Percentiles rank a stretch among this genome's conserved stretches.
Conservation (phyloP, 2,329 filamentous ascomycete species). For the Talaromyces sp. region DNA sequence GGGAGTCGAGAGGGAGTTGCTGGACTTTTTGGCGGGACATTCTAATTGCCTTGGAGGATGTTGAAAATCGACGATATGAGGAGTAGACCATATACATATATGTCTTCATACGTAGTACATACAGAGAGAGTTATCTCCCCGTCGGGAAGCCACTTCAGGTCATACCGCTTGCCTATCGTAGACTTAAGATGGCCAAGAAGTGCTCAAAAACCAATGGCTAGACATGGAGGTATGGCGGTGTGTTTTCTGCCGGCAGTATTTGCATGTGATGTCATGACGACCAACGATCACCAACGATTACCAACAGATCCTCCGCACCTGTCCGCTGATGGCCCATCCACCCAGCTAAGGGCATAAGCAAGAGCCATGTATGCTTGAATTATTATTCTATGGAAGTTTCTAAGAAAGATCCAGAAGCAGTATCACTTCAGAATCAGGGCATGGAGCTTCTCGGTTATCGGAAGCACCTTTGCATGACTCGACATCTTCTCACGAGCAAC, state of each 20-base stretch:
- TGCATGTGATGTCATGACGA: neutral
- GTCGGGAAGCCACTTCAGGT: neutral
- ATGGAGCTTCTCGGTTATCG: neutral
- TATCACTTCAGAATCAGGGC: neutral
- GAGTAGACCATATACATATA: too few species aligned
- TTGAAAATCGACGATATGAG: neutral
- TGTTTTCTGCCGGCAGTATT: neutral
- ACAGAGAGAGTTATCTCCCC: neutral
- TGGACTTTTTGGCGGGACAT: constrained; percentile 4
- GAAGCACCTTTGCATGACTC: neutral
- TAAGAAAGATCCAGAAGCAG: neutral
- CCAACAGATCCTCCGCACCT: neutral
- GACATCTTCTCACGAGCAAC: neutral
- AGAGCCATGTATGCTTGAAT: too few species aligned
- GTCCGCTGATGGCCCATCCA: too few species aligned
- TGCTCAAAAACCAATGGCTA: neutral
- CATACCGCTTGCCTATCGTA: neutral
- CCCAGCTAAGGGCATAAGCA: too few species aligned
- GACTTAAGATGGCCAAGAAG: neutral
- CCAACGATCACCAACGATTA: too few species aligned
- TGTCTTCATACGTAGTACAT: too few species aligned
- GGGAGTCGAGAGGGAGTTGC: constrained; percentile 22
- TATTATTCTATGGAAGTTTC: too few species aligned
- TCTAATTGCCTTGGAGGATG: neutral
- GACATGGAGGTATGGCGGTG: neutral